phyloP scores from a whole-genome alignment of 2,329 filamentous ascomycete genomes.

The Cercospora zeina region DNA sequence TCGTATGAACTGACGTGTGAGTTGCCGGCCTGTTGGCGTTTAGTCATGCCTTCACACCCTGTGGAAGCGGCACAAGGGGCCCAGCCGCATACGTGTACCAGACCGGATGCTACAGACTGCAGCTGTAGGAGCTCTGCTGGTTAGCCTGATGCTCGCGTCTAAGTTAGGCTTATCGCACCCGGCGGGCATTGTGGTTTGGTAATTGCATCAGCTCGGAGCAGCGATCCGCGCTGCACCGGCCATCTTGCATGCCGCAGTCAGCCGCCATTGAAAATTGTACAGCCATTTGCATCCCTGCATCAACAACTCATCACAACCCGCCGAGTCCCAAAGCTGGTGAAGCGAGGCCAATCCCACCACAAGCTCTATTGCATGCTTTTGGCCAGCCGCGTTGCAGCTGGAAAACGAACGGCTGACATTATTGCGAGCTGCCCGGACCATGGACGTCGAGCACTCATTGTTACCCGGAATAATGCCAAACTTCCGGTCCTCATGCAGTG shows the following conservation, averaged over 20 bases:
- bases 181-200: slow-evolving; percentile 15
- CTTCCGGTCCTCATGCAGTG: background rate
- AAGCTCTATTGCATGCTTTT: background rate
- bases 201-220: slow-evolving; percentile 9
- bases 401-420: background rate
- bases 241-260: slow-evolving; percentile 5
- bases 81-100: background rate
- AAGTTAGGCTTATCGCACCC: slow-evolving; percentile 27
- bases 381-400: background rate
- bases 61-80: background rate
- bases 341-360: background rate
- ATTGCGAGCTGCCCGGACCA: background rate
- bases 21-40: slow-evolving; percentile 8
- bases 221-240: slow-evolving; percentile 16
- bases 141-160: slow-evolving; percentile 11
- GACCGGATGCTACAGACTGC: background rate
- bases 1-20: background rate
- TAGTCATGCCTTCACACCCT: background rate
- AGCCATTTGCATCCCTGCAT: background rate
- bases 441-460: background rate
- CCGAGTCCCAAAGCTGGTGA: background rate
- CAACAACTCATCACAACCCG: background rate
- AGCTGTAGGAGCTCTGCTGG: slow-evolving; percentile 15
- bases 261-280: background rate
- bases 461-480: background rate